A percentile compares a stretch with the other conserved stretches of the same genome.
Evolutionary conservation across 352 stramenopile species (phyloP).

Genomic region (Phytophthora multivora): DNA sequence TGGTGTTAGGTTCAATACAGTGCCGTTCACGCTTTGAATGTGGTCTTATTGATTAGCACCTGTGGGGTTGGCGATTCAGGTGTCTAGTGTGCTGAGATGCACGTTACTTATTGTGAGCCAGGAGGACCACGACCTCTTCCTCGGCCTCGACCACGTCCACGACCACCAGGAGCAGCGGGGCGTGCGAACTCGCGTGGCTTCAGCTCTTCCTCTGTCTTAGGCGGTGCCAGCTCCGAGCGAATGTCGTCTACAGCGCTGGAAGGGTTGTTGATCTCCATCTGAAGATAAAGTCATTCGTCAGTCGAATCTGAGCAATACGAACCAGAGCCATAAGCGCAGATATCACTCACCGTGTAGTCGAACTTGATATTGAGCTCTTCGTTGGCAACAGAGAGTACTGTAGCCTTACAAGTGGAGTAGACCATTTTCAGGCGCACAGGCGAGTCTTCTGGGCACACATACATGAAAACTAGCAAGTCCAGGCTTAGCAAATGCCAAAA

Average conservation of each 20-base stretch:
- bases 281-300: slow-evolving; percentile 4
- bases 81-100: slow-evolving; percentile 14
- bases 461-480: slow-evolving; percentile 79
- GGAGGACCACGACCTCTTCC: slow-evolving; percentile 36
- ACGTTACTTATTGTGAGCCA: slow-evolving; percentile 19
- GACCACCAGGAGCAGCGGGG: slow-evolving; percentile 66
- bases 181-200: slow-evolving; percentile 79
- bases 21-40: slow-evolving; percentile 26
- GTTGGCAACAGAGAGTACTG: slow-evolving; percentile 69
- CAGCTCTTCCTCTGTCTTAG: slow-evolving; percentile 65
- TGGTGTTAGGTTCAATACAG: slow-evolving; percentile 19
- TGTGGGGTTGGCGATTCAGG: slow-evolving; percentile 3
- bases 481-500: not conserved
- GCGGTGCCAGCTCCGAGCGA: slow-evolving; percentile 53
- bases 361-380: slow-evolving; percentile 69
- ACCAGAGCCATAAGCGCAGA: not conserved
- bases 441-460: slow-evolving; percentile 88
- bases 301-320: not conserved
- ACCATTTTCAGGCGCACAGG: slow-evolving; percentile 91
- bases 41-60: slow-evolving; percentile 12
- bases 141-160: slow-evolving; percentile 53
- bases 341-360: slow-evolving; percentile 57
- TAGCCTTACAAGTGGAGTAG: slow-evolving; percentile 90
- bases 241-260: slow-evolving; percentile 67
- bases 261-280: slow-evolving; percentile 82